These are phyloP conservation scores for Carex sylvatica DNA, from an alignment of 202 grass and related monocot genomes.

Conservation along the genomic window DNA sequence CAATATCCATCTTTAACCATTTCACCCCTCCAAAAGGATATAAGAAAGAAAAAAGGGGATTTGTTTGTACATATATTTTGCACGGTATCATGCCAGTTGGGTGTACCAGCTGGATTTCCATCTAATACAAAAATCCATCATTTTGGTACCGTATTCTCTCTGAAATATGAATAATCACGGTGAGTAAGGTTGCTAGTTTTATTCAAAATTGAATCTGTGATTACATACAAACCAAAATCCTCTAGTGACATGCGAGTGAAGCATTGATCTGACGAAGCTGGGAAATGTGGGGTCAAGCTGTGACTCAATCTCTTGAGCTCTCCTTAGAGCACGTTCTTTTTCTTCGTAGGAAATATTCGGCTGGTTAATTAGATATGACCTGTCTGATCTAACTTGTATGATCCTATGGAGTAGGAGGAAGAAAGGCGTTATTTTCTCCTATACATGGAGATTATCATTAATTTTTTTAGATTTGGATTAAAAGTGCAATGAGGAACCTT, in stretches of 20 bases:
- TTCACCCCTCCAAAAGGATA: not conserved
- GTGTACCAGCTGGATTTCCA: not conserved
- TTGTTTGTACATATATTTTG: not conserved
- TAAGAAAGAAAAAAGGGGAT: not conserved
- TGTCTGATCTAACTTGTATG: conserved; percentile 41
- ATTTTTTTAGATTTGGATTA: not conserved
- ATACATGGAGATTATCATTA: not conserved
- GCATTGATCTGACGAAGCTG: conserved; percentile 71
- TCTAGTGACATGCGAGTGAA: conserved; percentile 69
- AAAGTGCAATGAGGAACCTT: conserved; percentile 41
- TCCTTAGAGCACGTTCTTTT: conserved; percentile 50
- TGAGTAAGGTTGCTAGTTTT: not conserved
- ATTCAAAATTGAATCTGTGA: not conserved
- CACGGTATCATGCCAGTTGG: not conserved
- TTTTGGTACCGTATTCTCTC: not conserved
- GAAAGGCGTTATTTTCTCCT: conserved; percentile 10
- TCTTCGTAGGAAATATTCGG: conserved; percentile 50
- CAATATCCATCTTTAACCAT: not conserved
- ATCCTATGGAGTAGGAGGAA: conserved; percentile 27
- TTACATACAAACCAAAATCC: conserved; percentile 78
- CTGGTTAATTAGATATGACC: conserved; percentile 38
- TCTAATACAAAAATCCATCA: not conserved
- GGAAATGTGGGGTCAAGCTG: conserved; percentile 47
- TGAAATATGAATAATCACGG: not conserved
- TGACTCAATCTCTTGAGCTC: conserved; percentile 68